Percentiles rank a stretch among this genome's conserved stretches.
Conservation (phyloP, 2,329 filamentous ascomycete genomes). For the Diaporthe vaccinii region DNA sequence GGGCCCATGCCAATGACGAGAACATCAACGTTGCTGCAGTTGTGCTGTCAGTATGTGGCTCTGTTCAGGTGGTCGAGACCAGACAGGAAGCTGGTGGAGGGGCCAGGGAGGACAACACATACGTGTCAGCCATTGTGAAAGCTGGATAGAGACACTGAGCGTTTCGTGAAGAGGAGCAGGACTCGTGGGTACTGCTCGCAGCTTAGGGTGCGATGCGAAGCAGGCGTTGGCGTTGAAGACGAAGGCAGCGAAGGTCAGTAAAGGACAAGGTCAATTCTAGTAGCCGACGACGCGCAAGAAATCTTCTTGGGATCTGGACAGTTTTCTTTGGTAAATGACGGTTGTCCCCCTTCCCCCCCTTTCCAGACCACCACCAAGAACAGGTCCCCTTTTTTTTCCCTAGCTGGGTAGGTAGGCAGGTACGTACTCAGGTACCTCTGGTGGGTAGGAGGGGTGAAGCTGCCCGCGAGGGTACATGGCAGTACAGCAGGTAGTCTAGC, state of each 20-base stretch:
- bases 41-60: constrained; percentile 37
- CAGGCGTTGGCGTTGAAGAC: constrained; percentile 29
- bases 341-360: constrained; percentile 28
- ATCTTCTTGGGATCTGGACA: constrained; percentile 32
- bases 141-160: constrained; percentile 22
- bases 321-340: constrained; percentile 35
- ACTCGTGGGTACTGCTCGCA: constrained; percentile 34
- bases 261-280: constrained; percentile 27
- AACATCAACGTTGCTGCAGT: constrained; percentile 87
- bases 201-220: constrained; percentile 13
- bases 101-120: constrained; percentile 38
- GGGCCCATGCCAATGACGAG: constrained; percentile 98
- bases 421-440: constrained; percentile 24
- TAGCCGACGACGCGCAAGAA: constrained; percentile 25
- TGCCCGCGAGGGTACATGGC: constrained; percentile 14
- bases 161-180: constrained; percentile 23
- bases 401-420: constrained; percentile 9
- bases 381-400: constrained; percentile 37
- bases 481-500: constrained; percentile 3
- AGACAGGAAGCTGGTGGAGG: constrained; percentile 3
- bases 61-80: background rate
- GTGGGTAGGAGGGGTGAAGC: constrained; percentile 32
- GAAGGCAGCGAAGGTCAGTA: constrained; percentile 18
- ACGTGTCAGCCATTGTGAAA: constrained; percentile 49
- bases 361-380: constrained; percentile 34